Percentiles rank a stretch among this genome's conserved stretches.
phyloP scores from a whole-genome alignment of 306 rosid species.

The Urtica urens region DNA sequence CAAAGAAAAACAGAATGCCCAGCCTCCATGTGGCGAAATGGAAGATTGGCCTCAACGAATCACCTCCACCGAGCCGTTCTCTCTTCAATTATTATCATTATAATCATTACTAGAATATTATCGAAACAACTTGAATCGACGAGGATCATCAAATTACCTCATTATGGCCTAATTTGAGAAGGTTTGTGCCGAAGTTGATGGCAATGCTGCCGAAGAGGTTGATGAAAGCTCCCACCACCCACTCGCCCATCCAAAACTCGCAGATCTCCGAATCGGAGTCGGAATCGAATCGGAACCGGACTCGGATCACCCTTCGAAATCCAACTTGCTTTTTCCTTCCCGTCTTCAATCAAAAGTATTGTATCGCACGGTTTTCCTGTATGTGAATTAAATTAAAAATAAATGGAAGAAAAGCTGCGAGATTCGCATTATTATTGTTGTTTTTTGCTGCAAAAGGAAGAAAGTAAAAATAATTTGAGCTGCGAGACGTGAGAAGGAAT shows the following conservation, averaged over 20 bases:
- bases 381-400: no score
- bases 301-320: no score
- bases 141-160: conserved; percentile 37
- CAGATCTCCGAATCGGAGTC: no score
- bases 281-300: no score
- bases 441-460: no score
- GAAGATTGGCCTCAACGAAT: conserved; percentile 60
- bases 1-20: conserved; percentile 69
- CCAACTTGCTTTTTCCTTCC: no score
- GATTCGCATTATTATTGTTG: no score
- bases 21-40: conserved; percentile 85
- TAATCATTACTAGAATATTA: background rate
- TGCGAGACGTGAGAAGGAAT: no score
- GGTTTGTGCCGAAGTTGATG: conserved; percentile 93
- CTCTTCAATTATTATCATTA: conserved; percentile 42
- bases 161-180: conserved; percentile 90
- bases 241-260: conserved; percentile 99
- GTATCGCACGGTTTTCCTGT: no score
- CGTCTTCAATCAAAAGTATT: no score
- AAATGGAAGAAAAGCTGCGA: no score
- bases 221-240: conserved; percentile 95
- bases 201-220: conserved; percentile 95
- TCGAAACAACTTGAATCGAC: conserved; percentile 10
- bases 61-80: conserved; percentile 72
- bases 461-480: no score